Evolutionary conservation across 2,329 filamentous ascomycete species (phyloP), one percentile per base, ranked within the genome.

Genomic region (Moelleriella libera): DNA sequence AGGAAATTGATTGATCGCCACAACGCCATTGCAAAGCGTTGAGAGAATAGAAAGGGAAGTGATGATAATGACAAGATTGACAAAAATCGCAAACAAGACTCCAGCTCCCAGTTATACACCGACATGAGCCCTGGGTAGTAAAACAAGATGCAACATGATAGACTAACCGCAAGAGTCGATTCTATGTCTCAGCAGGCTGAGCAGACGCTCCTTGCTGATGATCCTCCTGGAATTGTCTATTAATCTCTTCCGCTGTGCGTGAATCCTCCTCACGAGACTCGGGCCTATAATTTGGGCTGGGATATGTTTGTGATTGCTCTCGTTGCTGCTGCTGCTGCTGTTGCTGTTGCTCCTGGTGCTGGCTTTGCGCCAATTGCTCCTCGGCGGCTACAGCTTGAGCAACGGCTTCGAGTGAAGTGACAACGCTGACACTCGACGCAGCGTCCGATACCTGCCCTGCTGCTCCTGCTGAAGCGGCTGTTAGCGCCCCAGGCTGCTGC

Each of bases 181-280:
- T 21, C 34, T 37, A 37, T 12, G 34, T 37, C 34, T 37, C 21
- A 3, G 21, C 21, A 21, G 21, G 21, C 21, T 21, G 21, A 21
- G 21, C 21, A 21, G 21, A 21, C 21, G 21, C 21, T 21, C 58
- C 62, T 14, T 70, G 67, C 2, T 63, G 54, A 52, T 73, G 69
- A 7, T 41, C 10, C 48, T 63, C 55, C 52, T 72, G 70, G 49
- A 79, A 57, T 54, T 78, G 75, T 41, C 71, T 64, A 49, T 75
- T 72, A 43, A 78, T 71, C 46, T 78, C 75, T 14, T 78, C 75
- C 2, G 70, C 68, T 6, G 69, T 65, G 47, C 68, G 64, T 37
- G 63, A 62, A 6, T 72, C 68, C n/a, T 73, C 67, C 7, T 67
- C 64, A 6, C 53, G 53, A 30, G 57, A 52, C 3, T 68, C 66